Evolutionary conservation across 768 basidiomycete genomes (phyloP).

Genomic region (Russula sp.): DNA sequence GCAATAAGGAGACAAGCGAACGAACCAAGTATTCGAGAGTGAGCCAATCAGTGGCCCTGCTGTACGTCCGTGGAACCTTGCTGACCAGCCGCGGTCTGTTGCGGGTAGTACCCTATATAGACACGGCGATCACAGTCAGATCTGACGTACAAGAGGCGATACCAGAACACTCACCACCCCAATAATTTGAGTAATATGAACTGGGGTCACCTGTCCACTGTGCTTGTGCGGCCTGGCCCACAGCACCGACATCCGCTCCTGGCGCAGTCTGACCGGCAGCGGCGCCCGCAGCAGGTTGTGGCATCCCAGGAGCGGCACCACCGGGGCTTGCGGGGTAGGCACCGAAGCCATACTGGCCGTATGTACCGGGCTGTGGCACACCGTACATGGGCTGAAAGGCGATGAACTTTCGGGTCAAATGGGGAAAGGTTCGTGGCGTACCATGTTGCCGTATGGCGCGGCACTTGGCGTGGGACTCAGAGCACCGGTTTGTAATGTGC

Average conservation of each 20-base stretch:
- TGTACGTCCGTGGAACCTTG: slow-evolving; percentile 55
- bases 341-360: slow-evolving; percentile 76
- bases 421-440: slow-evolving; percentile 39
- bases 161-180: slow-evolving; percentile 62
- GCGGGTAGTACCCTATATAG: slow-evolving; percentile 71
- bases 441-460: slow-evolving; percentile 78
- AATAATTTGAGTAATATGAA: slow-evolving; percentile 77
- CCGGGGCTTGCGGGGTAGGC: slow-evolving; percentile 70
- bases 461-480: slow-evolving; percentile 59
- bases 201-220: slow-evolving; percentile 78
- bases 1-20: slow-evolving; percentile 15
- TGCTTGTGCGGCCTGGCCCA: slow-evolving; percentile 58
- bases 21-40: slow-evolving; percentile 8
- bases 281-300: slow-evolving; percentile 48
- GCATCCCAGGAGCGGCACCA: slow-evolving; percentile 47
- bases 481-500: slow-evolving; percentile 48
- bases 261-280: slow-evolving; percentile 48
- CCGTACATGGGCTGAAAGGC: slow-evolving; percentile 76
- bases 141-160: neutral
- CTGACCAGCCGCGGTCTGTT: slow-evolving; percentile 59
- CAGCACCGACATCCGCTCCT: slow-evolving; percentile 51
- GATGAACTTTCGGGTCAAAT: slow-evolving; percentile 7
- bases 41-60: slow-evolving; percentile 30
- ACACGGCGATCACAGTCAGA: slow-evolving; percentile 10
- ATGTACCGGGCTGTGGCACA: slow-evolving; percentile 78